phyloP scores from a whole-genome alignment of 2,329 filamentous ascomycete genomes.

The Didymella keratinophila region DNA sequence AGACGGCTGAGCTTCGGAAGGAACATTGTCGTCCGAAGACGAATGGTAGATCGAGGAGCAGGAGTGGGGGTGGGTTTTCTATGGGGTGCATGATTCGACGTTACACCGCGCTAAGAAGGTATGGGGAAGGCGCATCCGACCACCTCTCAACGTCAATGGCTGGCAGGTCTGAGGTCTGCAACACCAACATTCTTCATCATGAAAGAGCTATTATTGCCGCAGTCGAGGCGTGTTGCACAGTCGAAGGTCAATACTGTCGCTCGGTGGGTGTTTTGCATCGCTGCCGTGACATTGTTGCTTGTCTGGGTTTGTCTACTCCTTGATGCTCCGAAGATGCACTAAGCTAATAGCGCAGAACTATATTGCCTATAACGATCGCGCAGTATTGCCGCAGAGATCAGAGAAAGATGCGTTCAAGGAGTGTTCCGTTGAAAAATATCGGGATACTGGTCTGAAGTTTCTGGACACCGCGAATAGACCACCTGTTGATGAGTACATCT shows the following conservation, averaged over 20 bases:
- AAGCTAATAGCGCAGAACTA: slow-evolving; percentile 9
- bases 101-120: slow-evolving; percentile 6
- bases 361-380: neutral
- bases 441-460: slow-evolving; percentile 61
- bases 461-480: slow-evolving; percentile 60
- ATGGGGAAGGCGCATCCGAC: slow-evolving; percentile 12
- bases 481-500: slow-evolving; percentile 60
- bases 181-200: slow-evolving; percentile 8
- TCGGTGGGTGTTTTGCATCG: slow-evolving; percentile 11
- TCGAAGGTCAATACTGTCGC: neutral
- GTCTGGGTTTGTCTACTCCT: slow-evolving; percentile 8
- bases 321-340: neutral
- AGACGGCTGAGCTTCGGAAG: slow-evolving; percentile 9
- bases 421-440: slow-evolving; percentile 62
- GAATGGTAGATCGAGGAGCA: slow-evolving; percentile 3
- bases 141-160: slow-evolving; percentile 6
- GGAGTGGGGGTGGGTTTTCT: slow-evolving; percentile 17
- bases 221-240: neutral
- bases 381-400: neutral
- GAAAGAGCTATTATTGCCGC: slow-evolving; percentile 12
- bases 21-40: neutral
- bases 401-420: slow-evolving; percentile 46
- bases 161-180: neutral
- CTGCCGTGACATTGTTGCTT: slow-evolving; percentile 9
- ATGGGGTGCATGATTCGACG: slow-evolving; percentile 13